Percentiles rank a stretch among this genome's conserved stretches.
These are phyloP conservation scores for Luffa aegyptiaca DNA, from an alignment of 306 rosid species.

Conservation along the genomic window DNA sequence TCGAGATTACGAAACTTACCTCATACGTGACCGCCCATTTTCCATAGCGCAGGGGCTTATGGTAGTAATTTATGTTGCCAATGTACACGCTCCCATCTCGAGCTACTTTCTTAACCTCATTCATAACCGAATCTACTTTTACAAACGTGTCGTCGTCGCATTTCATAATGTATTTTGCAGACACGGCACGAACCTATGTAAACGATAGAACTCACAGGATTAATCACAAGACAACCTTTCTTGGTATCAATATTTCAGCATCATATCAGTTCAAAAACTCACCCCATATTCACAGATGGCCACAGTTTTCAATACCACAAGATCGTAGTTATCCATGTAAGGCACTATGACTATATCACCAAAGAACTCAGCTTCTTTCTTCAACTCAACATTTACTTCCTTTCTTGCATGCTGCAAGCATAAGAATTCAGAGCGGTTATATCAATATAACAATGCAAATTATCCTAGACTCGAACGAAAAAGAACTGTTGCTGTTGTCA, in stretches of 20 bases:
- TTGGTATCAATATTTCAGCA: neutral
- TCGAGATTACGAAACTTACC: conserved; percentile 30
- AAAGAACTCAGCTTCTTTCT: conserved; percentile 85
- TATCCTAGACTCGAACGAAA: neutral
- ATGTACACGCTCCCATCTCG: conserved; percentile 51
- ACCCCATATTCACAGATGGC: conserved; percentile 98
- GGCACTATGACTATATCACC: conserved; percentile 92
- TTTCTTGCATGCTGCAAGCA: conserved; percentile 55
- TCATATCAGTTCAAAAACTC: conserved; percentile 19
- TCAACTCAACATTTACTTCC: conserved; percentile 64
- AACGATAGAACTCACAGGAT: conserved; percentile 17
- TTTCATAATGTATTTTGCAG: conserved; percentile 80
- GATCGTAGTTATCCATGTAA: conserved; percentile 91
- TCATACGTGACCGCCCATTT: conserved; percentile 97
- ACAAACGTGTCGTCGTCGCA: conserved; percentile 98
- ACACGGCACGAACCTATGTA: conserved; percentile 48
- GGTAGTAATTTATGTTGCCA: conserved; percentile 87
- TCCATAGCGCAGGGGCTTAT: conserved; percentile 81
- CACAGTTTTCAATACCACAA: conserved; percentile 89
- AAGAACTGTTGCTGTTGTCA: neutral
- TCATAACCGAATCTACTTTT: conserved; percentile 49
- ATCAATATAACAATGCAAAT: conserved; percentile 4
- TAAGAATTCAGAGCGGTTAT: conserved; percentile 12
- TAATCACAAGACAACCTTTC: neutral
- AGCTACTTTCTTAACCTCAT: conserved; percentile 35